These are phyloP conservation scores for Penicillium maclennaniae DNA, from an alignment of 495 filamentous ascomycete species.

Conservation along the genomic window DNA sequence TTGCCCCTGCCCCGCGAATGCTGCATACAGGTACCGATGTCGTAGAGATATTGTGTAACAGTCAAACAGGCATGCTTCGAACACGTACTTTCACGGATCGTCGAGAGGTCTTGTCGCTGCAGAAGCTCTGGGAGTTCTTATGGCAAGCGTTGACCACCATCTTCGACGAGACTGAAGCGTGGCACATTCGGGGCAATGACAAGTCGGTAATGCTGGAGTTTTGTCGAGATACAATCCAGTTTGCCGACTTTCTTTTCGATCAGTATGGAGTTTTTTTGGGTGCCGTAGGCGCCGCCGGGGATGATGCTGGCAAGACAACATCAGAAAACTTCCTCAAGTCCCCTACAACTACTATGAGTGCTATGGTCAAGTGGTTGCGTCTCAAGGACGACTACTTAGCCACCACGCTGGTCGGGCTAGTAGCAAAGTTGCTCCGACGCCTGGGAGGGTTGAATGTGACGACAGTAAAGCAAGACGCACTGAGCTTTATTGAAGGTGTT, in stretches of 20 bases:
- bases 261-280: conserved; percentile 75
- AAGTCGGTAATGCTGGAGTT: conserved; percentile 82
- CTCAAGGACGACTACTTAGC: conserved; percentile 82
- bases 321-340: conserved; percentile 47
- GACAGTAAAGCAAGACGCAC: conserved; percentile 56
- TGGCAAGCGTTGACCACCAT: conserved; percentile 77
- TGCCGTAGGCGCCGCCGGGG: conserved; percentile 49
- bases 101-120: conserved; percentile 59
- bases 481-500: conserved; percentile 58
- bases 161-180: conserved; percentile 77
- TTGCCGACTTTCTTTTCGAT: conserved; percentile 79
- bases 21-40: conserved; percentile 72
- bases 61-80: conserved; percentile 72
- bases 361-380: conserved; percentile 77
- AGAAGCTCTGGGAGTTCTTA: conserved; percentile 73
- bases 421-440: conserved; percentile 67
- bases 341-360: conserved; percentile 59
- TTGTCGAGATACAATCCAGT: conserved; percentile 87
- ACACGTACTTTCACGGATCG: conserved; percentile 53
- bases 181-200: conserved; percentile 65
- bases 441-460: conserved; percentile 65
- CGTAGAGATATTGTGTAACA: conserved; percentile 77
- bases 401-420: conserved; percentile 62
- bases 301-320: conserved; percentile 38
- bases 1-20: conserved; percentile 64